phyloP scores from a whole-genome alignment of 805 yeast genomes.

The Pichia thaimueangensis region DNA sequence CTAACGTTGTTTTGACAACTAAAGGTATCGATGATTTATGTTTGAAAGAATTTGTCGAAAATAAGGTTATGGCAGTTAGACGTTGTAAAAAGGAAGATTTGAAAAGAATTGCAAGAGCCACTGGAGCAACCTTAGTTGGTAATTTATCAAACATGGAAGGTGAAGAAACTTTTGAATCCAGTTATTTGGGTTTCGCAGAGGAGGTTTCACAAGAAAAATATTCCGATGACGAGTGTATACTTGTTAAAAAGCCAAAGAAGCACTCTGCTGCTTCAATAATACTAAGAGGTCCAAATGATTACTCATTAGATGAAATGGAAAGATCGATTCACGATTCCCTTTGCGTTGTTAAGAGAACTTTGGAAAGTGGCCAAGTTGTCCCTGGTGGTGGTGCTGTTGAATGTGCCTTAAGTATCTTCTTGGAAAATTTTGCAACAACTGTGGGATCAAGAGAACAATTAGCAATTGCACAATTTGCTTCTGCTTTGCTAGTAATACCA shows the following conservation, averaged over 20 bases:
- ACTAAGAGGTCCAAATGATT: conserved; percentile 93
- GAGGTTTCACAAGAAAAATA: conserved; percentile 85
- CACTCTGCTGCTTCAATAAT: conserved; percentile 90
- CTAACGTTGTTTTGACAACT: conserved; percentile 87
- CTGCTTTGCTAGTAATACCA: conserved; percentile 84
- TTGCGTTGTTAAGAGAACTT: conserved; percentile 89
- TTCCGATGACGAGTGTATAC: conserved; percentile 95
- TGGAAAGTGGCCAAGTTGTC: conserved; percentile 89
- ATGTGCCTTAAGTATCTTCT: conserved; percentile 86
- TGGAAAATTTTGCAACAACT: conserved; percentile 96
- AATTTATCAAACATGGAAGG: conserved; percentile 93
- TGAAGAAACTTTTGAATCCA: conserved; percentile 82
- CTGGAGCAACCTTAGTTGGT: conserved; percentile 88
- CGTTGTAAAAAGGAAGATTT: conserved; percentile 96
- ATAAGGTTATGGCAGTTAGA: conserved; percentile 91
- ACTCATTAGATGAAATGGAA: conserved; percentile 96
- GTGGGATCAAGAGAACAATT: conserved; percentile 96
- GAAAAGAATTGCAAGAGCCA: conserved; percentile 94
- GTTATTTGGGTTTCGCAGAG: conserved; percentile 83
- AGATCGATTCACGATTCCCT: conserved; percentile 92
- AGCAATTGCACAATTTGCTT: conserved; percentile 96
- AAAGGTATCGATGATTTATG: conserved; percentile 94
- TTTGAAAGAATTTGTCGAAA: conserved; percentile 84
- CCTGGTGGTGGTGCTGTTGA: conserved; percentile 99
- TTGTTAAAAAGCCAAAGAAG: conserved; percentile 81